Conservation (phyloP, 805 yeast species). For the Ogataea henricii region DNA sequence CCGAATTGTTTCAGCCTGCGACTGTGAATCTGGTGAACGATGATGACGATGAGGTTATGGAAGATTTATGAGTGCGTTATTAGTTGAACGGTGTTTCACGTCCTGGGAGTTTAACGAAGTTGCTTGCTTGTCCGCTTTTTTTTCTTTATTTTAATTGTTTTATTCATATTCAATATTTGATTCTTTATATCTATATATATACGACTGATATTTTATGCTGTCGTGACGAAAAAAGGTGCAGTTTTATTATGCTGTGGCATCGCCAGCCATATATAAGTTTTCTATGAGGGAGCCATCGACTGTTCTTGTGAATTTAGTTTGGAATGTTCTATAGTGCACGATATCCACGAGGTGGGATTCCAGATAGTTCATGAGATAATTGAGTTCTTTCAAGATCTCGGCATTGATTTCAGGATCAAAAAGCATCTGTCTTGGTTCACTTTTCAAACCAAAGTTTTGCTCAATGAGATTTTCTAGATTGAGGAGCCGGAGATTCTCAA, state of each 20-base stretch:
- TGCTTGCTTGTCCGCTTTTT: constrained; percentile 5
- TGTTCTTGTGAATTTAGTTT: constrained; percentile 2
- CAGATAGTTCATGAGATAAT: constrained; percentile 11
- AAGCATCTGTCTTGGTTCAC: constrained; percentile 25
- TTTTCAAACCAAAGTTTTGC: constrained; percentile 20
- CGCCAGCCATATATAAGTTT: constrained; percentile 5
- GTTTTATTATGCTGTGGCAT: background rate
- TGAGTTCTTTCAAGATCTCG: constrained; percentile 18
- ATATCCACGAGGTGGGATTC: constrained; percentile 12
- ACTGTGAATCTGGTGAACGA: constrained; percentile 35
- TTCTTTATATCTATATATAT: background rate
- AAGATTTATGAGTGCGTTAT: constrained; percentile 28
- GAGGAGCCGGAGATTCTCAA: constrained; percentile 20
- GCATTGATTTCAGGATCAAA: constrained; percentile 17
- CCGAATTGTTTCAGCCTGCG: constrained; percentile 32
- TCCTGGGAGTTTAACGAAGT: no score
- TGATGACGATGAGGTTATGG: constrained; percentile 47
- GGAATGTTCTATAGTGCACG: constrained; percentile 5
- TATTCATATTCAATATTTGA: background rate
- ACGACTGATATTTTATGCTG: constrained; percentile 2
- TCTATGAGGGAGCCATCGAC: constrained; percentile 5
- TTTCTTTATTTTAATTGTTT: background rate
- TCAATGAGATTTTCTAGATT: constrained; percentile 22
- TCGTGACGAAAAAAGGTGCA: constrained; percentile 3
- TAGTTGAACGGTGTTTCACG: no score